Evolutionary conservation across 495 filamentous ascomycete genomes (phyloP), one percentile per base, ranked within the genome.

Genomic region (Emericellopsis terricola): DNA sequence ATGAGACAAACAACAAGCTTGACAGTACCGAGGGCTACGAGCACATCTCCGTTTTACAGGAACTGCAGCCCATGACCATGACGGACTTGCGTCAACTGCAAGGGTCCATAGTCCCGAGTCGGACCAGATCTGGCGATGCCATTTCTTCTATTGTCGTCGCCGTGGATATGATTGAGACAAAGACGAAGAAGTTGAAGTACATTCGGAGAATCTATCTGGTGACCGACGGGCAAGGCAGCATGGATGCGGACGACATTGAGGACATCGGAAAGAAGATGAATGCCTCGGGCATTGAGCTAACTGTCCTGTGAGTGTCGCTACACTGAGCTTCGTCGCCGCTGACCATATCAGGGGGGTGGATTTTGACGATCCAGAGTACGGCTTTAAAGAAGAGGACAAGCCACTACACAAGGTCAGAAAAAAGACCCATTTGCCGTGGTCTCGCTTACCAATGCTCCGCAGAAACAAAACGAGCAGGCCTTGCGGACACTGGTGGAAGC

Each of bases 341-440:
- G n/a, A n/a, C n/a, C n/a, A n/a, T n/a, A n/a, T 24, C 29, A 92
- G 84, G 34, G 89, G 89, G 5, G 68, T 86, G 17, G 89, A 99
- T 54, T 96, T 96, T 50, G 85, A 99, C 43, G 91, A 94, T 56
- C 48, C 73, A 3, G 85, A 93, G 19, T 94, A 73, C 46, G 85
- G 86, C 18, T 78, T 81, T 46, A 91, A 87, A 51, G 87, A 99
- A 59, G 87, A 99, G 52, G 72, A 79, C 43, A 99, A 99, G 52
- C 60, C 70, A 32, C 38, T 44, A 2, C 39, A 49, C 36, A 94
- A 94, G 64, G 69, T 74, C 42, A 19, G 29, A 27, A n/a, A 20
- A n/a, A 20, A 31, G 1, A 20, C 15, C 4, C 2, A 3, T 17
- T 2, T 8, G 10, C 10, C 6, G 2, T 9, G 2, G n/a, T 14